Conservation (phyloP, 2,329 filamentous ascomycete genomes). For the Aureobasidium lini region DNA sequence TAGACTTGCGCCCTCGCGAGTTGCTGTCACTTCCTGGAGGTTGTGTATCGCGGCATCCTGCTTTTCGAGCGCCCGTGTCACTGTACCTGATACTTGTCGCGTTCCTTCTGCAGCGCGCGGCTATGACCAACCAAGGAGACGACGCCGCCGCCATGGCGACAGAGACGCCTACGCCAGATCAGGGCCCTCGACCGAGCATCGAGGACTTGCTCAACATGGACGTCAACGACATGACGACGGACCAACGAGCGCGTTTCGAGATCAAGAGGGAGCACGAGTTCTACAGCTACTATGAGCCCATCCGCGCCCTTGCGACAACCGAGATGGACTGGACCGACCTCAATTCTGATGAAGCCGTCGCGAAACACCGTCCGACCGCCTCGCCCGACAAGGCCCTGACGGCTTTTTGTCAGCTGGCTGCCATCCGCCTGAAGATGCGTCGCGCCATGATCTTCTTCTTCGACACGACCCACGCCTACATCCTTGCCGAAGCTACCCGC, state of each 20-base stretch:
- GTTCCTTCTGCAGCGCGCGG: too few species aligned
- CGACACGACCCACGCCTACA: conserved; percentile 41
- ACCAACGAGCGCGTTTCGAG: conserved; percentile 2
- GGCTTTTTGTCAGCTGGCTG: conserved; percentile 30
- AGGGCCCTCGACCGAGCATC: background rate
- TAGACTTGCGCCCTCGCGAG: too few species aligned
- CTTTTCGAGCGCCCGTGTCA: too few species aligned
- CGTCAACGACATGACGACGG: conserved; percentile 3
- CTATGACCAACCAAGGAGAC: too few species aligned
- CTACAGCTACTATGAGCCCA: conserved; percentile 19
- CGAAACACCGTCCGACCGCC: background rate
- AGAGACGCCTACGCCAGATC: too few species aligned
- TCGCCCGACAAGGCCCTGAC: conserved; percentile 28
- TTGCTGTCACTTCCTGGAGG: too few species aligned
- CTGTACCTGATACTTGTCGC: too few species aligned
- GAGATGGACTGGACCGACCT: conserved; percentile 15
- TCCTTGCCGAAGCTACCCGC: conserved; percentile 44
- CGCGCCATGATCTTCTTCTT: conserved; percentile 38
- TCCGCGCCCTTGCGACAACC: conserved; percentile 15
- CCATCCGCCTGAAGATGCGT: conserved; percentile 29
- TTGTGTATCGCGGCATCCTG: too few species aligned
- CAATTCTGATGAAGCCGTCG: conserved; percentile 14
- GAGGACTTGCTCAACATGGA: background rate
- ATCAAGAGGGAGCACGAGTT: conserved; percentile 18
- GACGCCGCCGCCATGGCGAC: too few species aligned